Evolutionary conservation across 78 protist species (phyloP).

Genomic region (Protostelium mycophagum): DNA sequence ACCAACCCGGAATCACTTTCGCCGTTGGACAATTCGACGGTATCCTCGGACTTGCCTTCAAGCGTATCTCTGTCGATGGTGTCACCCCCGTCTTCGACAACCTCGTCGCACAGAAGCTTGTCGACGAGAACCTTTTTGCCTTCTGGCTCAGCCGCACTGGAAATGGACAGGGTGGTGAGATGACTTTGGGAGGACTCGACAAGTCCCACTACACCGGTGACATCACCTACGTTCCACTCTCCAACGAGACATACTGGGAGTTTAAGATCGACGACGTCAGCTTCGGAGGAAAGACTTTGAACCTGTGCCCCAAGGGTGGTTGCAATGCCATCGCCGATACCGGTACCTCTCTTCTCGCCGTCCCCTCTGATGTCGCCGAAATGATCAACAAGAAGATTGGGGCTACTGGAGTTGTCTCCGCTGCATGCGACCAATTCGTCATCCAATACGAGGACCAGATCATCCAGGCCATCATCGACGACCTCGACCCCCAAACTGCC

Average conservation of each 20-base stretch:
- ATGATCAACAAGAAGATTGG: conserved; percentile 64
- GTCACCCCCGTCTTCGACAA: conserved; percentile 82
- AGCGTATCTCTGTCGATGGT: conserved; percentile 80
- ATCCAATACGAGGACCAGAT: not conserved
- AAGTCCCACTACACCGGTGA: conserved; percentile 54
- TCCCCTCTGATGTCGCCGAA: conserved; percentile 70
- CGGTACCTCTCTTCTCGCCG: conserved; percentile 93
- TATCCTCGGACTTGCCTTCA: conserved; percentile 90
- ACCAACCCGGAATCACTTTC: conserved; percentile 88
- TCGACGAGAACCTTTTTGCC: conserved; percentile 63
- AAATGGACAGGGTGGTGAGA: conserved; percentile 79
- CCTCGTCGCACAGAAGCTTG: conserved; percentile 65
- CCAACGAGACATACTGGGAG: conserved; percentile 80
- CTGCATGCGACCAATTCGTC: not conserved
- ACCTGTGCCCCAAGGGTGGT: conserved; percentile 32
- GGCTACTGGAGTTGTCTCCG: conserved; percentile 14
- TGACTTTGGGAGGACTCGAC: conserved; percentile 88
- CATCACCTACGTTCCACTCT: conserved; percentile 76
- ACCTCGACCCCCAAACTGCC: conserved; percentile 1
- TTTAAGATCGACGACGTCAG: conserved; percentile 46
- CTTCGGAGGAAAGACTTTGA: conserved; percentile 30
- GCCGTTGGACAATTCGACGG: conserved; percentile 88
- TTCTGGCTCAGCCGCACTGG: conserved; percentile 79
- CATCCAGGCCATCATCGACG: conserved; percentile 5
- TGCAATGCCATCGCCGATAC: conserved; percentile 92